Base-by-base conservation (phyloP, 1,284 basidiomycete genomes). In the Trichosporon inkin region DNA sequence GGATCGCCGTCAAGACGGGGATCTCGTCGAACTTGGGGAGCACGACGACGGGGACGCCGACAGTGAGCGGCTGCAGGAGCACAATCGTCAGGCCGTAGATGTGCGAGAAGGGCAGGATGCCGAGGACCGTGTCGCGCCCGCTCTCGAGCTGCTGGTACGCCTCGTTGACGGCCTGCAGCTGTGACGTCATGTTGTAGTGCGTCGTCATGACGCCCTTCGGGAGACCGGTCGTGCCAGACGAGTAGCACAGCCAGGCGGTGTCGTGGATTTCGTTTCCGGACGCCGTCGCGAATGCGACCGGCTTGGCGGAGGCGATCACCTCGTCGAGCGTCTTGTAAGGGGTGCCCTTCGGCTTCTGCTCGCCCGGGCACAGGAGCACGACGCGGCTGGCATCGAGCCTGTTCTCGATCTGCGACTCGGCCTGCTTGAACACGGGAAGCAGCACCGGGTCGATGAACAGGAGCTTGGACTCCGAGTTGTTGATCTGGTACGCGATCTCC, bases 1-100 rank as follows among this genome's bases (percentile, higher is more conserved):
- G 88, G 68, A 90, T 92, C 28, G 81, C 78, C 6, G 81, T 80
- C 1, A 91, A 85, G 62, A 92, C 87, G 20, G 68, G 40, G 4
- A 67, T 66, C 54, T 76, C 72, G 34, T 74, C 72, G 74, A 92
- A 94, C 16, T 84, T 84, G 0, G 85, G 80, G 70, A 89, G 82
- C 53, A 95, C 76, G 28, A 90, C 83, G 2, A 86, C 80, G 0
- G 88, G 83, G 0, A 83, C 75, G 2, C 87, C 87, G 6, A 77
- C 70, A 1, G 80, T 77, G 53, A 90, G 74, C 0, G 88, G 85
- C 62, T 85, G 84, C 51, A 86, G 82, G 1, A 92, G 65, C 5
- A 87, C 75, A 6, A 58, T 51, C 4, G 57, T 61, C 7, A 65
- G 51, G 10, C 64, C 64, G 10, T 70, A 65, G 34, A 63, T 59